Evolutionary conservation across 176 grass and related monocot genomes (phyloP), one percentile per base, ranked within the genome.

Genomic region (Thalia dealbata): DNA sequence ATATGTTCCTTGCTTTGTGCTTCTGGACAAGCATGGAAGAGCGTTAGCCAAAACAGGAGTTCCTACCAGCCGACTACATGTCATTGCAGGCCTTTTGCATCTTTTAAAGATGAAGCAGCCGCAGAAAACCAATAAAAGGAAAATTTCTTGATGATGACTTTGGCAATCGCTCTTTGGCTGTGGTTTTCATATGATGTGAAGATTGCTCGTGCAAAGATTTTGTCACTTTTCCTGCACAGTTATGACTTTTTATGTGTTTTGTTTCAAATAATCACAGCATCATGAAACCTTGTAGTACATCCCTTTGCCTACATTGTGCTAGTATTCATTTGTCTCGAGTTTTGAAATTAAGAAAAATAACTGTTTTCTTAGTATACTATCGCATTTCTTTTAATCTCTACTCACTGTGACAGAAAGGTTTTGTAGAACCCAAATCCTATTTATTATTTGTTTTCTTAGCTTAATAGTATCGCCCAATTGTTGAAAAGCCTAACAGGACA

Each of bases 1-100:
- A 50, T 88, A 97, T 56, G 87, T 97, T 51, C 95, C 95, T 68
- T 97, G 95, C 70, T 97, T 97, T 74, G 90, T 97, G 76, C 85
- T 92, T 69, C 83, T 97, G 71, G 95, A 97, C 81, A 92, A 97
- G 81, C 76, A 88, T 9, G 90, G 95, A 24, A 84, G 82, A 75
- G 90, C 90, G 69, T 30, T 88, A 61, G 89, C 87, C 0, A 97
- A 97, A 81, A 97, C 95, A 3, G 95, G 89, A 52, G 90, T 88
- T 62, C 95, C 95, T 56, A 79, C 71, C 32, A 92, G 95, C 83
- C 79, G 95, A 64, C 73, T 82, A 75, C 89, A 97, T 6, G 87
- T 97, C 14, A 81, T 97, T 14, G 83, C 87, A 3, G 95, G 89
- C 5, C 85, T 97, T 75, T 80, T 81, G 24, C 95, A 92, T 75